Evolutionary conservation across 345 rosid genomes (phyloP), one percentile per base, ranked within the genome.

Genomic region (Firmiana major): DNA sequence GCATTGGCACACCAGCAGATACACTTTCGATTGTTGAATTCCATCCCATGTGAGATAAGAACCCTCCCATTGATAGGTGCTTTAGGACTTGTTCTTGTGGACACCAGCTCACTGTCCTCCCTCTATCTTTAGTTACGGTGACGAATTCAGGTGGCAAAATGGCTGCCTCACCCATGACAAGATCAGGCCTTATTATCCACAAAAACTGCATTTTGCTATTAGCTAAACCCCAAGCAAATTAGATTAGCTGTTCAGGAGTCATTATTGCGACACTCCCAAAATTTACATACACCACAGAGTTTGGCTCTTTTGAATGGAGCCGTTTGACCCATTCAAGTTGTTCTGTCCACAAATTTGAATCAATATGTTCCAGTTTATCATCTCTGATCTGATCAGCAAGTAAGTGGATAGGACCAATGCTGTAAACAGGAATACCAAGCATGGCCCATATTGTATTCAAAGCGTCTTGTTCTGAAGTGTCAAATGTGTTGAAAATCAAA

Each of bases 401-500:
- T 81, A 88, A 79, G 43, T 68, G 58, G 40, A 86, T 77, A 5
- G 88, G 91, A 15, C 88, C 88, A 0, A 77, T 42, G 0, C 81
- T 67, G 49, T 80, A 81, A 1, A 82, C 75, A 49, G 49, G 75
- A n/a, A 82, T 76, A 57, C 43, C 66, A 6, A 65, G 74, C 6
- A 73, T 73, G 24, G 79, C 21, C 1, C 83, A 62, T 0, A 88
- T 64, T 1, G 74, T 73, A 7, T 81, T 75, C 43, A 88, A 53
- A 1, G 74, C 82, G 70, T 81, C 63, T 0, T 53, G 38, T 70
- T 87, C 90, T 10, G 77, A 68, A 22, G 80, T 84, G 16, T 83
- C 81, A 26, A 85, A 87, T 2, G 86, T 79, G 84, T 87, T 82
- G 66, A 87, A 69, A 42, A 87, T 43, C 15, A 85, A 75, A 24